phyloP scores from a whole-genome alignment of 1,139 yeast genomes.

The Blastobotrys buckinghamii region DNA sequence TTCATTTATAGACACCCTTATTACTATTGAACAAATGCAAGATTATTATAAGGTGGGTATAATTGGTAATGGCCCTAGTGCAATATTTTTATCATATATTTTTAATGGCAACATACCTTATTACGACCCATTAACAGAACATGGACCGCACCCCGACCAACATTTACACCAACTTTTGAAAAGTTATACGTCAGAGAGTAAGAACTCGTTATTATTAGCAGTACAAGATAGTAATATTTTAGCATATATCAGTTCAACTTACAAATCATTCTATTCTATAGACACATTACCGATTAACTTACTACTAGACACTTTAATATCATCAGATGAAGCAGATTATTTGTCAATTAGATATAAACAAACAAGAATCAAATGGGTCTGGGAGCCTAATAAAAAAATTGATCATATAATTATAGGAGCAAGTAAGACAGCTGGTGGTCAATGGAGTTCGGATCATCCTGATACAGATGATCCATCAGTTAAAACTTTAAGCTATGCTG shows the following conservation, averaged over 20 bases:
- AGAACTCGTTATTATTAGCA: constrained; percentile 23
- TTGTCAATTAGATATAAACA: constrained; percentile 20
- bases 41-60: constrained; percentile 14
- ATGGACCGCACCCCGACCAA: constrained; percentile 31
- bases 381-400: constrained; percentile 9
- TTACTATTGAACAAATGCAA: too few species aligned
- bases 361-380: constrained; percentile 26
- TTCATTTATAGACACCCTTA: too few species aligned
- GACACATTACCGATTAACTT: constrained; percentile 27
- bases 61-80: constrained; percentile 34
- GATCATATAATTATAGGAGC: constrained; percentile 5
- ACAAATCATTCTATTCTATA: constrained; percentile 26
- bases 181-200: constrained; percentile 11
- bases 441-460: constrained; percentile 27
- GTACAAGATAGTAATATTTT: constrained; percentile 18
- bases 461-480: constrained; percentile 21
- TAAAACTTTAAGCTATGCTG: constrained; percentile 31
- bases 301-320: constrained; percentile 29
- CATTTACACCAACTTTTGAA: constrained; percentile 24
- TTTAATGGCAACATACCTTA: constrained; percentile 31
- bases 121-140: constrained; percentile 23
- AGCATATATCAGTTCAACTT: constrained; percentile 19
- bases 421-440: constrained; percentile 28
- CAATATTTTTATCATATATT: constrained; percentile 29
- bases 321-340: constrained; percentile 29